Evolutionary conservation across 768 basidiomycete genomes (phyloP).

Genomic region (Collybia sp.): DNA sequence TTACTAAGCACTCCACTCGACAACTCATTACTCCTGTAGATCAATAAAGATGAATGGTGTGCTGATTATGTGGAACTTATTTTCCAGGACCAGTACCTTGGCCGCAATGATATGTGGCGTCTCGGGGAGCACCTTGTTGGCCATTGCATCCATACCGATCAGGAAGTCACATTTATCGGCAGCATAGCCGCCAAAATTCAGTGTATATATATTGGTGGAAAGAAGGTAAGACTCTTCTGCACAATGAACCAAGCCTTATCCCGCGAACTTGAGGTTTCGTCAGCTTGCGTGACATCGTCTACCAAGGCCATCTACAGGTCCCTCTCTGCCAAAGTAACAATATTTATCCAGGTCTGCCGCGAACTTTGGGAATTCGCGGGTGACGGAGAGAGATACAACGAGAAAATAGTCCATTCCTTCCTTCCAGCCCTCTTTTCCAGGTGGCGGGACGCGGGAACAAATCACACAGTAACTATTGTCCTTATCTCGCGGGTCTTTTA

Average conservation of each 20-base stretch:
- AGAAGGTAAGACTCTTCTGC: constrained; percentile 41
- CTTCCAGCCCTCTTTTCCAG: constrained; percentile 83
- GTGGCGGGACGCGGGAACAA: constrained; percentile 82
- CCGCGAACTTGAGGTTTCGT: constrained; percentile 54
- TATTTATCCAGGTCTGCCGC: constrained; percentile 94
- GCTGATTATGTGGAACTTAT: constrained; percentile 85
- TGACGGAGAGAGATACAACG: constrained; percentile 93
- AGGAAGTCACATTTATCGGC: constrained; percentile 84
- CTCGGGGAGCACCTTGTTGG: constrained; percentile 78
- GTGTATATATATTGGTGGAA: constrained; percentile 65
- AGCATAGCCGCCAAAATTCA: constrained; percentile 80
- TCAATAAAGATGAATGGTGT: constrained; percentile 54
- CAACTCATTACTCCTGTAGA: constrained; percentile 36
- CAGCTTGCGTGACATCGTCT: constrained; percentile 72
- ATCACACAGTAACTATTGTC: constrained; percentile 92
- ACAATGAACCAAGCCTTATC: background rate
- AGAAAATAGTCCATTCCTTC: constrained; percentile 98
- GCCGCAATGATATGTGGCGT: constrained; percentile 96
- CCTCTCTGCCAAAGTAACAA: constrained; percentile 85
- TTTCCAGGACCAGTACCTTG: constrained; percentile 94
- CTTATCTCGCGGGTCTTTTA: constrained; percentile 92
- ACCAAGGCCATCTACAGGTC: constrained; percentile 90
- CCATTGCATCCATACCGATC: constrained; percentile 77
- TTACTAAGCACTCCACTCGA: background rate
- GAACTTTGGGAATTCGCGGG: constrained; percentile 97